Evolutionary conservation across 129 eudicot genomes (phyloP).

Genomic region (Kitagawia praeruptora): DNA sequence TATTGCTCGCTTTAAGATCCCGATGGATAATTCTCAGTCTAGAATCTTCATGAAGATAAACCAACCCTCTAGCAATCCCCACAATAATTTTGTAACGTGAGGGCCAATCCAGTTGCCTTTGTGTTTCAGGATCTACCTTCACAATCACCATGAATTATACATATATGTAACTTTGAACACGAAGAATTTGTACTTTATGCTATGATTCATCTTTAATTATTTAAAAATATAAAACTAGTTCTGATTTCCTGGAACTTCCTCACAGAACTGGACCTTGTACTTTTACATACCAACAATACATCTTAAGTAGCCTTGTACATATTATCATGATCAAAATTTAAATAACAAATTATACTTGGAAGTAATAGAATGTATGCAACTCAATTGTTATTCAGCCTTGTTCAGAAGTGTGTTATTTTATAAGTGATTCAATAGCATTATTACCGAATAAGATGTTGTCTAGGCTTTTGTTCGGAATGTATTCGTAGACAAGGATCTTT

Average conservation of each 20-base stretch:
- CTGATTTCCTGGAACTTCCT: not conserved
- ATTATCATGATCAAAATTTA: not conserved
- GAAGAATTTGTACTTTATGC: not conserved
- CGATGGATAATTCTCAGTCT: constrained; percentile 25
- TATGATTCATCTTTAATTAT: not conserved
- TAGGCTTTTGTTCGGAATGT: constrained; percentile 21
- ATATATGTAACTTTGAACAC: not conserved
- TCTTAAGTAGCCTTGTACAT: not conserved
- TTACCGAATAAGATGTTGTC: constrained; percentile 19
- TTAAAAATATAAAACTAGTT: not conserved
- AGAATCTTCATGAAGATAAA: constrained; percentile 33
- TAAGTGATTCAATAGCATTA: not conserved
- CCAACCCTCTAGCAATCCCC: constrained; percentile 28
- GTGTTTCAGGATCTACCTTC: constrained; percentile 15
- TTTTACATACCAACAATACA: not conserved
- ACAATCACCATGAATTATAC: not conserved
- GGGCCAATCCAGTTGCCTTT: constrained; percentile 12
- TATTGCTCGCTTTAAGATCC: constrained; percentile 30
- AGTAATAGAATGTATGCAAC: not conserved
- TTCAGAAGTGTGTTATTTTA: not conserved
- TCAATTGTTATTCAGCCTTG: not conserved
- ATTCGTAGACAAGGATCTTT: constrained; percentile 23
- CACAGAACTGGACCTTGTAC: not conserved
- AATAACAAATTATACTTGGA: not conserved
- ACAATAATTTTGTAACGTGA: constrained; percentile 18